phyloP scores from a whole-genome alignment of 176 grass and related monocot genomes.

The Neostapfia colusana region DNA sequence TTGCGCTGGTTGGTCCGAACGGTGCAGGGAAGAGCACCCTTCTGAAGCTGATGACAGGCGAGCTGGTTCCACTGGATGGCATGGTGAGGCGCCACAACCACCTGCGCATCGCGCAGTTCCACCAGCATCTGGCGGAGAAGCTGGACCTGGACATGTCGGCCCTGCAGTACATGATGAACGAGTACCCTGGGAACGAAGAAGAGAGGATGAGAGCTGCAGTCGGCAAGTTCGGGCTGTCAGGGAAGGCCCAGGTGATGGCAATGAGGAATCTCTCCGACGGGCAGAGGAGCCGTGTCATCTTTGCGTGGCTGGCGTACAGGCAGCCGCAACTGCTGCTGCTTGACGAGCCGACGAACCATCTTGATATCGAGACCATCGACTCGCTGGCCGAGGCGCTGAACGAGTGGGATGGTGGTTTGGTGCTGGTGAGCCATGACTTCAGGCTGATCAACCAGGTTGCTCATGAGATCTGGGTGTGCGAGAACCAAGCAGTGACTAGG shows the following conservation, averaged over 20 bases:
- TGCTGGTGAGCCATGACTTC: constrained; percentile 95
- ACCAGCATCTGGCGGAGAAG: constrained; percentile 87
- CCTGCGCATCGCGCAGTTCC: constrained; percentile 83
- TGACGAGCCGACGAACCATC: constrained; percentile 90
- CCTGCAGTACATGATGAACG: constrained; percentile 86
- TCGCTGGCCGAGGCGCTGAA: constrained; percentile 85
- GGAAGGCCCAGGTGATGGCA: constrained; percentile 95
- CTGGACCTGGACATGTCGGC: constrained; percentile 88
- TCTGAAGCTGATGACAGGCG: constrained; percentile 92
- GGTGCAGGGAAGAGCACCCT: constrained; percentile 93
- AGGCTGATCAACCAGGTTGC: constrained; percentile 98
- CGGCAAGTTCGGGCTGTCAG: constrained; percentile 81
- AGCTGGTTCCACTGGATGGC: constrained; percentile 68
- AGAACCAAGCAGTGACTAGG: constrained; percentile 80
- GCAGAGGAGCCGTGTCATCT: constrained; percentile 80
- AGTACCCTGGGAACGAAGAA: constrained; percentile 93
- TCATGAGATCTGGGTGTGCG: constrained; percentile 96
- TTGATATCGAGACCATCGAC: constrained; percentile 95
- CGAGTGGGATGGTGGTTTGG: constrained; percentile 92
- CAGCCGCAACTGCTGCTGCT: constrained; percentile 79
- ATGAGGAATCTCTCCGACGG: constrained; percentile 94
- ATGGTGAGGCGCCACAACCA: constrained; percentile 99
- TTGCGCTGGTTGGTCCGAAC: constrained; percentile 86
- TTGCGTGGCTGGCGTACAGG: constrained; percentile 89
- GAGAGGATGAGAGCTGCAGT: constrained; percentile 85